phyloP scores from a whole-genome alignment of 2,329 filamentous ascomycete species.

The Penicillium polonicum region DNA sequence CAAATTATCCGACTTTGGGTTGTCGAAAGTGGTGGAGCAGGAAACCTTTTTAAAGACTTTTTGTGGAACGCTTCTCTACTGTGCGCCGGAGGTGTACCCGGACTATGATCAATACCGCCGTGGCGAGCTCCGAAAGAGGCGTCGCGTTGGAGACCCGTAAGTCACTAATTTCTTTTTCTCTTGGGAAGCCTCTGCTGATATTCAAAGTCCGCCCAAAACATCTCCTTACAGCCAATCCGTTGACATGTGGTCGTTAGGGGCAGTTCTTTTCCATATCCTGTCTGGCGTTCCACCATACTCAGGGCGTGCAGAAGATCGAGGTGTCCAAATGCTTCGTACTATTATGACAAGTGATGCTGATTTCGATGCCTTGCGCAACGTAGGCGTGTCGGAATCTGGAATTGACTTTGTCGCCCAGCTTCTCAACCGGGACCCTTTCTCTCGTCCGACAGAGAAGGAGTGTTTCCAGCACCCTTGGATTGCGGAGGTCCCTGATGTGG shows the following conservation, averaged over 20 bases:
- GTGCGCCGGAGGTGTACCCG: conserved; percentile 93
- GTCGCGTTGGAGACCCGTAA: conserved; percentile 53
- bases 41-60: conserved; percentile 95
- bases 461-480: conserved; percentile 77
- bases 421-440: conserved; percentile 74
- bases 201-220: conserved; percentile 47
- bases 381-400: conserved; percentile 62
- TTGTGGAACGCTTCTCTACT: conserved; percentile 92
- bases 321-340: conserved; percentile 71
- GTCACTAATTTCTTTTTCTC: conserved; percentile 16
- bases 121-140: conserved; percentile 61
- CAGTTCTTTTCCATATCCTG: conserved; percentile 85
- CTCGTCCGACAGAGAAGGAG: conserved; percentile 70
- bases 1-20: conserved; percentile 92
- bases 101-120: conserved; percentile 68
- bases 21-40: conserved; percentile 90
- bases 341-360: conserved; percentile 81
- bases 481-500: conserved; percentile 51
- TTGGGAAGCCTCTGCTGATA: conserved; percentile 16
- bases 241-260: conserved; percentile 94
- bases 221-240: conserved; percentile 84
- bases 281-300: conserved; percentile 77
- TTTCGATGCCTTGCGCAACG: conserved; percentile 59
- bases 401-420: conserved; percentile 76
- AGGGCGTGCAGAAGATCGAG: conserved; percentile 71